These are phyloP conservation scores for Marchantia paleacea DNA, from an alignment of 225 moss, liverwort and hornwort species.

Conservation along the genomic window DNA sequence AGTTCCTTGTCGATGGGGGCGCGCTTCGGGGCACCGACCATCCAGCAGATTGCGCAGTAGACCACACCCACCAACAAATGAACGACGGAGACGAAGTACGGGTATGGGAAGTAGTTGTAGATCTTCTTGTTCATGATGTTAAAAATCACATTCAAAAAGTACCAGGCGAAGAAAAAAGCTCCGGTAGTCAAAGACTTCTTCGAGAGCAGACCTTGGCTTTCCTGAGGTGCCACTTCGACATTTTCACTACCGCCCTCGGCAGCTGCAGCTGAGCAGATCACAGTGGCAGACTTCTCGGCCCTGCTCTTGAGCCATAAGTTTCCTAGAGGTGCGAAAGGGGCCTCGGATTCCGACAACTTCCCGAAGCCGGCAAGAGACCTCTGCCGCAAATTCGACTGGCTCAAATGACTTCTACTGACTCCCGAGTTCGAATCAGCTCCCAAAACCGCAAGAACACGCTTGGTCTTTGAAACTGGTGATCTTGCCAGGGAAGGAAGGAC, in stretches of 20 bases:
- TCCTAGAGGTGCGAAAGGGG: conserved; percentile 20
- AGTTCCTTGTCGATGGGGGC: conserved; percentile 77
- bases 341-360: conserved; percentile 6
- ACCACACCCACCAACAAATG: conserved; percentile 77
- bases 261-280: conserved; percentile 28
- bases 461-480: conserved; percentile 8
- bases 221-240: not conserved
- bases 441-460: conserved; percentile 23
- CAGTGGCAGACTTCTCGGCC: conserved; percentile 12
- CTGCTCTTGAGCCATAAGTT: conserved; percentile 10
- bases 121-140: conserved; percentile 99
- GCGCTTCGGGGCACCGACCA: conserved; percentile 69
- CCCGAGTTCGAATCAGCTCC: conserved; percentile 19
- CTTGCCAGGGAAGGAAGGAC: conserved; percentile 28
- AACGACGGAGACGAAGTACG: conserved; percentile 91
- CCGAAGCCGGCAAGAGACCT: not conserved
- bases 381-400: conserved; percentile 10
- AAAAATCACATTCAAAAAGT: conserved; percentile 96
- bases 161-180: conserved; percentile 63
- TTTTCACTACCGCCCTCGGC: conserved; percentile 19
- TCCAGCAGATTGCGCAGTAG: conserved; percentile 71
- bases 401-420: not conserved
- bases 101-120: conserved; percentile 97
- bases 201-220: conserved; percentile 22
- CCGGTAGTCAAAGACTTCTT: conserved; percentile 38